phyloP scores from a whole-genome alignment of 345 rosid genomes.

The Hibiscus trionum region DNA sequence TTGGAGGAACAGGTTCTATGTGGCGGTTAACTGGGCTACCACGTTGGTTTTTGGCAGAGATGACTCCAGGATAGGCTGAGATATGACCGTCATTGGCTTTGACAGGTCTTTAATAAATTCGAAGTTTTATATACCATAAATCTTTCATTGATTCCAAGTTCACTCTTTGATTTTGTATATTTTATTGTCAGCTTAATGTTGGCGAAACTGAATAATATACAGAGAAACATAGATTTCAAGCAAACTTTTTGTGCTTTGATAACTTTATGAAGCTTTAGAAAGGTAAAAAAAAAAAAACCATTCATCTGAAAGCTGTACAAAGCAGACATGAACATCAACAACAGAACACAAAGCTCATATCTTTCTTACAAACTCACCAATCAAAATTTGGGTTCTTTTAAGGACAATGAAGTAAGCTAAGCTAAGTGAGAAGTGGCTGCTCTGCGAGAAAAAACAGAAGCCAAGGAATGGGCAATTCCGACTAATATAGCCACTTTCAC shows the following conservation, averaged over 20 bases:
- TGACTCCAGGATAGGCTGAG: conserved; percentile 46
- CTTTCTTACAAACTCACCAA: conserved; percentile 2
- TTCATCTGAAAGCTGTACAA: conserved; percentile 11
- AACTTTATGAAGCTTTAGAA: neutral
- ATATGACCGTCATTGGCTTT: neutral
- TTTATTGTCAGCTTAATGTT: neutral
- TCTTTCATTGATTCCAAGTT: neutral
- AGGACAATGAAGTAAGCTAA: neutral
- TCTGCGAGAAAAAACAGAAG: conserved; percentile 34
- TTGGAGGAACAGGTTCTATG: conserved; percentile 73
- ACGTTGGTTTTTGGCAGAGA: conserved; percentile 72
- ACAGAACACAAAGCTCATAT: neutral
- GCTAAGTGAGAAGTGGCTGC: conserved; percentile 24
- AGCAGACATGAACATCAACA: conserved; percentile 10
- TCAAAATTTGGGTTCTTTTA: neutral
- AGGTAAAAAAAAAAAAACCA: neutral
- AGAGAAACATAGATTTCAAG: neutral
- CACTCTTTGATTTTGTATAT: neutral
- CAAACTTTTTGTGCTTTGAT: neutral
- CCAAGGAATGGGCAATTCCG: conserved; percentile 42
- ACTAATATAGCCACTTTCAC: conserved; percentile 36
- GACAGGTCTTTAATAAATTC: neutral
- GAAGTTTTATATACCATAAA: neutral
- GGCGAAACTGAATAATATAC: neutral
- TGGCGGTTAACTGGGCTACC: conserved; percentile 69